Evolutionary conservation across 257 asterid genomes (phyloP), one percentile per base, ranked within the genome.

Genomic region (Ehretia macrophylla): DNA sequence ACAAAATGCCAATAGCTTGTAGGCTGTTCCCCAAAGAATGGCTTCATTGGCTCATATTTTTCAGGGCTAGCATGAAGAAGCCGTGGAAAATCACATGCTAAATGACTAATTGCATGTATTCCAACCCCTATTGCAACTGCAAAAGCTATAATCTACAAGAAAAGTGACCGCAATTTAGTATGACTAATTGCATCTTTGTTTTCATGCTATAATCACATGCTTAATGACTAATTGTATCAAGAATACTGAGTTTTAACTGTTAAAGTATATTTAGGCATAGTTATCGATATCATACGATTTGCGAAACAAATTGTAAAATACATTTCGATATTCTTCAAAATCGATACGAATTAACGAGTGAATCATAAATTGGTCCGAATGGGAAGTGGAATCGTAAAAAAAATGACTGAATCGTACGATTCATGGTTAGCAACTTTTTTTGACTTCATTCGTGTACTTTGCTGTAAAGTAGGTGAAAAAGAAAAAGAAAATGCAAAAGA

Each of bases 61-160:
- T 68, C 75, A 0, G 75, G 63, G 59, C 70, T 71, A 3, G 89
- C 92, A 5, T 44, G 39, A 4, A 88, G 72, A 17, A 88, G 70
- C 0, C 83, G 70, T n/a, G 96, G 96, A 12, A 88, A 88, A 56
- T 88, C 96, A 44, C 96, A 88, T 0, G 83, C 14, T 63, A 88
- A 62, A 56, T 88, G 96, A 56, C 84, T 53, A 27, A 88, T 75
- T 19, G 59, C 94, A 39, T 88, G 96, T 68, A 85, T 67, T 56
- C 89, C 96, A 0, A 77, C 85, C 14, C 95, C 96, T 0, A 83
- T 51, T 17, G 78, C 81, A 64, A 88, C 61, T 10, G 94, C 96
- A 8, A 81, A 59, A 0, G 92, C 96, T 17, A 88, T 81, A 38
- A 88, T 76, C 96, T 88, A 11, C 32, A 40, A 37, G 0, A 22